Evolutionary conservation across 768 basidiomycete species (phyloP), one percentile per base, ranked within the genome.

Genomic region (Naganishia randhawae): DNA sequence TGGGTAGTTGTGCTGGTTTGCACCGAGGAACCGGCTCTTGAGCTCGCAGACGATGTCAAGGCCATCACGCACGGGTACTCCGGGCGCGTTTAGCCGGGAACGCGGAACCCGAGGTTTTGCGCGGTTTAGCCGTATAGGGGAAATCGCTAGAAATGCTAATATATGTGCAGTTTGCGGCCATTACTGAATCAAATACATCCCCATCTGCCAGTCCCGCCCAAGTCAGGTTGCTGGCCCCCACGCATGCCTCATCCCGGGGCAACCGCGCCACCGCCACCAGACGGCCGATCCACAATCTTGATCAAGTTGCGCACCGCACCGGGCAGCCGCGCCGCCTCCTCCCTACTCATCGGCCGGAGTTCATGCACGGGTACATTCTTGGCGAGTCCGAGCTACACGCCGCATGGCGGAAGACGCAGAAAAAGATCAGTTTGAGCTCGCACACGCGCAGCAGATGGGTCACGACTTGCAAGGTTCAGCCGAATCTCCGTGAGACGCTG

Each of bases 321-420:
- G 0, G 69, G 69, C 6, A 70, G 50, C 27, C 31, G n/a, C 19
- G 45, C 55, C 13, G 65, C 55, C 45, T 70, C 65, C 10, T 41
- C 32, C n/a, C 17, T 39, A 17, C 48, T 66, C 69, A 70, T 70
- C 37, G 69, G 69, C 16, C 65, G 54, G 2, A 70, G 57, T 53
- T 70, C 69, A 45, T 70, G 55, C 25, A 70, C 65, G 13, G 69
- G 69, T 3, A 67, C 69, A 39, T 70, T 70, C 50, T 70, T 70
- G 48, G 52, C 69, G 7, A 70, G 50, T 25, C 65, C 53, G 13
- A 70, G 69, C 69, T 69, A 63, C n/a, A n/a, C n/a, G n/a, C n/a
- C n/a, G n/a, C n/a, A n/a, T n/a, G n/a, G n/a, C 31, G 22, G 33
- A 32, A 31, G 19, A 1, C 2, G 45, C n/a, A 37, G 45, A 39